Evolutionary conservation across 371 early-diverging fungal genomes (phyloP), one percentile per base, ranked within the genome.

Genomic region (Mortierella sp.): DNA sequence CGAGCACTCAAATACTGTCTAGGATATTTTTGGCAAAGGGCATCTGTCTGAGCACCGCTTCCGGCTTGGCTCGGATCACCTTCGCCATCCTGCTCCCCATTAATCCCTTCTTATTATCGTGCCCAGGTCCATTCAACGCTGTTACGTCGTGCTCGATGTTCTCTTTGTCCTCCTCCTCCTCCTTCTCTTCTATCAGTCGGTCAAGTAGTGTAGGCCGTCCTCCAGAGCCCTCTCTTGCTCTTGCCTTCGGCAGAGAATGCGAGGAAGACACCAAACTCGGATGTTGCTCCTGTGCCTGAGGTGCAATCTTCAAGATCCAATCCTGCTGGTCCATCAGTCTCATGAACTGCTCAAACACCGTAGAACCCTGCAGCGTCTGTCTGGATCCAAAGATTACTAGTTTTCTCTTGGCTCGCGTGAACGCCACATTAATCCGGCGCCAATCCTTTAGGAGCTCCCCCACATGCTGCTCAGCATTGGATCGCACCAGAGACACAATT

Each of bases 391-490:
- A 81, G 6, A 99, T 79, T 34, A 98, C 87, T n/a, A 99, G 75
- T 69, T 97, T 97, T 37, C 71, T 75, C 65, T 91, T 93, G 0
- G 99, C 97, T 42, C 99, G 83, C 5, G 99, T 99, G 39, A 99
- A 83, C 0, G 99, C 99, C 11, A 99, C 99, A 78, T 99, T 99
- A 64, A 99, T 82, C 24, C 99, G 89, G 30, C 95, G 87, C 94
- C 95, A 96, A 70, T 97, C 97, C 59, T 87, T 83, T 43, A 99
- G 78, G 14, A 99, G 79, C 34, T 96, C 95, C 28, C 98, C 98
- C 8, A 90, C 93, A 57, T 87, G 89, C 50, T 80, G 83, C 4
- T 84, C 80, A 0, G 71, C 50, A 82, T 95, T 98, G 64, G 88
- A 93, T 43, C 97, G 89, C 48, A 95, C 99, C 59, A 95, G 86